Percentiles rank a stretch among this genome's conserved stretches.
phyloP scores from a whole-genome alignment of 208 protist genomes.

The Leishmania gerbilli region DNA sequence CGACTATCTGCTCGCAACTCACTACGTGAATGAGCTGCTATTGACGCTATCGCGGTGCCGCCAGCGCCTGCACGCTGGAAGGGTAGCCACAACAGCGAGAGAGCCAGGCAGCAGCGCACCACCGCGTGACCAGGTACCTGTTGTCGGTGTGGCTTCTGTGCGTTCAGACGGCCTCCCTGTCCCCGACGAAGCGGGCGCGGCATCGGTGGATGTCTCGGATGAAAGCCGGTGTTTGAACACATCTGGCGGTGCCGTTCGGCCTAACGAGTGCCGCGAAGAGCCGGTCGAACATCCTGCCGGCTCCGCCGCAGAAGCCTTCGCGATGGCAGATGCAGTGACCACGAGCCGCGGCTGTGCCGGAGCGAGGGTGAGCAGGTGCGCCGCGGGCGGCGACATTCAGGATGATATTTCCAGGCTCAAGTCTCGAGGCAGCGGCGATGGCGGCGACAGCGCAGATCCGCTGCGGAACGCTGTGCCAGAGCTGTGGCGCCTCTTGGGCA shows the following conservation, averaged over 20 bases:
- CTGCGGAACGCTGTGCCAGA: conserved; percentile 3
- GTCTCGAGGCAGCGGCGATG: not conserved
- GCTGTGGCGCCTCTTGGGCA: conserved; percentile 22
- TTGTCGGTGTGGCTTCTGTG: not conserved
- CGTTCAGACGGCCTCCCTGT: not conserved
- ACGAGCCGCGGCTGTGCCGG: not conserved
- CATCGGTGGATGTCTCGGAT: not conserved
- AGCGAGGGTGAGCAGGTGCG: not conserved
- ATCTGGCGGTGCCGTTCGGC: not conserved
- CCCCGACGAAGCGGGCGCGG: not conserved
- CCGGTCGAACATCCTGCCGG: not conserved
- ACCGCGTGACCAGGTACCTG: not conserved
- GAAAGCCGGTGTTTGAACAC: not conserved
- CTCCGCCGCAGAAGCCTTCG: conserved; percentile 27
- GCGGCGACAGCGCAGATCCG: not conserved
- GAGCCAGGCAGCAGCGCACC: not conserved
- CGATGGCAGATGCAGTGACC: conserved; percentile 15
- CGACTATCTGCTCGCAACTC: conserved; percentile 36
- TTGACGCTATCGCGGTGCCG: conserved; percentile 21
- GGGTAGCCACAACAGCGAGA: not conserved
- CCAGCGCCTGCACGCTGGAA: conserved; percentile 23
- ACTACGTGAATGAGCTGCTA: conserved; percentile 34
- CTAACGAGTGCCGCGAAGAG: not conserved
- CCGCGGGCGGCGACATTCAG: not conserved
- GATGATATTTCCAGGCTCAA: not conserved